A percentile compares a stretch with the other conserved stretches of the same genome.
phyloP scores from a whole-genome alignment of 345 rosid genomes.

The Hirschfeldia incana region DNA sequence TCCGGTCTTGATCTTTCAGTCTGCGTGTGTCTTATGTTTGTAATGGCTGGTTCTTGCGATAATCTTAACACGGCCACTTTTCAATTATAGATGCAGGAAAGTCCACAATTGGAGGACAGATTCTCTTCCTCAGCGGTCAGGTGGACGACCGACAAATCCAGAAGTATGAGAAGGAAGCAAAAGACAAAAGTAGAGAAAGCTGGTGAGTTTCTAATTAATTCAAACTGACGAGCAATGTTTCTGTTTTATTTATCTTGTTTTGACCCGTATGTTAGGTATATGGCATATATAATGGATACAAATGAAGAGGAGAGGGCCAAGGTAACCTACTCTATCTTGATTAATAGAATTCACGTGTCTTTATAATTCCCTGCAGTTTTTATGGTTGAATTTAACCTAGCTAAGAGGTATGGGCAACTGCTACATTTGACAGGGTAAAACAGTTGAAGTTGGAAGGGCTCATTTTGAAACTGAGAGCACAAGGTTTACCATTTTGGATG shows the following conservation, averaged over 20 bases:
- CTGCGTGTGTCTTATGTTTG: background rate
- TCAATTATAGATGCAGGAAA: constrained; percentile 83
- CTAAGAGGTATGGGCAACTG: constrained; percentile 7
- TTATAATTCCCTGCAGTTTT: background rate
- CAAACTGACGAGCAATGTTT: background rate
- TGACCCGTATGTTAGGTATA: constrained; percentile 62
- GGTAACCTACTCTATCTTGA: constrained; percentile 46
- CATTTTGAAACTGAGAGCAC: constrained; percentile 91
- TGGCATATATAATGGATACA: constrained; percentile 99
- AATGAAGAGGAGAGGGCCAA: constrained; percentile 94
- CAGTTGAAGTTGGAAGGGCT: constrained; percentile 99
- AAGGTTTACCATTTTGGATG: constrained; percentile 97
- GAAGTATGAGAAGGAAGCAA: constrained; percentile 96
- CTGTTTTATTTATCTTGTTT: background rate
- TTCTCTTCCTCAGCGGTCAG: constrained; percentile 94
- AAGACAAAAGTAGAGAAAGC: constrained; percentile 98
- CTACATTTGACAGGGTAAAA: constrained; percentile 64
- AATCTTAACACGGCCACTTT: constrained; percentile 10
- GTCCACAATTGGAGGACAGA: constrained; percentile 96
- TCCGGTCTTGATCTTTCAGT: constrained; percentile 9
- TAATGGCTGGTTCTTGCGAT: background rate
- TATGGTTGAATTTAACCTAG: background rate
- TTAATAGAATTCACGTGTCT: background rate
- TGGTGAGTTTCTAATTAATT: constrained; percentile 48
- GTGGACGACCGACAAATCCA: constrained; percentile 95